Percentiles rank a stretch among this genome's conserved stretches.
Conservation (phyloP, 2,329 filamentous ascomycete genomes). For the Talaromyces piceae region DNA sequence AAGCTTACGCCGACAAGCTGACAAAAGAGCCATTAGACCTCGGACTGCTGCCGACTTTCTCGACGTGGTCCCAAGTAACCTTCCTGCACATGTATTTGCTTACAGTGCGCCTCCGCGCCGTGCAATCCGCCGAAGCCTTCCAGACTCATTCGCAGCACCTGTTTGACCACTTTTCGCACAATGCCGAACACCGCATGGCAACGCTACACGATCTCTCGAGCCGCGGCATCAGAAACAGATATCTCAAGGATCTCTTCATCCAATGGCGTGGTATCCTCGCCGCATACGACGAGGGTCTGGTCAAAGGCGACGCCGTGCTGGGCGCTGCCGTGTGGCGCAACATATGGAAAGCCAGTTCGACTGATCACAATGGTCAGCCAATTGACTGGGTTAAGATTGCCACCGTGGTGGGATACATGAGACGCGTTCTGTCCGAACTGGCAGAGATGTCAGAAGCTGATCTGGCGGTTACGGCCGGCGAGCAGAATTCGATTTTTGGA, state of each 20-base stretch:
- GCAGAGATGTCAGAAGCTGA: slow-evolving; percentile 48
- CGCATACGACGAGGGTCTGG: slow-evolving; percentile 48
- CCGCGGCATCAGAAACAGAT: slow-evolving; percentile 50
- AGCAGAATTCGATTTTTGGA: slow-evolving; percentile 28
- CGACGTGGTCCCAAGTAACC: slow-evolving; percentile 90
- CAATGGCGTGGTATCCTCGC: slow-evolving; percentile 85
- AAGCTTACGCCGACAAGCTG: not conserved
- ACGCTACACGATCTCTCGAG: slow-evolving; percentile 43
- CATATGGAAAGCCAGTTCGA: slow-evolving; percentile 66
- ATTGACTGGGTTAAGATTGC: slow-evolving; percentile 56
- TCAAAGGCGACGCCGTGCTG: slow-evolving; percentile 41
- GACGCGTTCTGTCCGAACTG: slow-evolving; percentile 49
- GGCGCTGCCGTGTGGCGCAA: slow-evolving; percentile 82
- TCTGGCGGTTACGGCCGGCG: slow-evolving; percentile 45
- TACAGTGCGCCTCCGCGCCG: slow-evolving; percentile 71
- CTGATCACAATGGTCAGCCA: slow-evolving; percentile 34
- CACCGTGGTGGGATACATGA: slow-evolving; percentile 56
- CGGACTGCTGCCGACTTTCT: slow-evolving; percentile 77
- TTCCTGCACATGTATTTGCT: slow-evolving; percentile 95
- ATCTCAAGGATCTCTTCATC: slow-evolving; percentile 78
- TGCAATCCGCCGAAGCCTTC: slow-evolving; percentile 58
- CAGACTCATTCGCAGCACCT: slow-evolving; percentile 81
- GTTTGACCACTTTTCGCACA: slow-evolving; percentile 76
- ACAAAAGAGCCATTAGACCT: slow-evolving; percentile 50
- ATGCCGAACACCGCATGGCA: slow-evolving; percentile 63